phyloP scores from a whole-genome alignment of 116 monocot species.

The Cymodocea nodosa region DNA sequence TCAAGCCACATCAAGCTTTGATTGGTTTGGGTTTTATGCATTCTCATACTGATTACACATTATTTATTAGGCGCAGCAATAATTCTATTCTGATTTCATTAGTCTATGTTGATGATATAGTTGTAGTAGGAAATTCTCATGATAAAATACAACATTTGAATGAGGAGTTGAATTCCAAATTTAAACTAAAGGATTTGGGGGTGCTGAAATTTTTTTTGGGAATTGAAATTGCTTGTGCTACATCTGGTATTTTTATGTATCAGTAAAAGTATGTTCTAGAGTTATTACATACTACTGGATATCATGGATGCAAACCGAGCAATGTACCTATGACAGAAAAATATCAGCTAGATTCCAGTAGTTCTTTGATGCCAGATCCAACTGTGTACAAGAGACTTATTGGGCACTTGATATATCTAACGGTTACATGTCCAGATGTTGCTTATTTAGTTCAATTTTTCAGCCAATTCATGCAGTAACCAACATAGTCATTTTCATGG shows the following conservation, averaged over 20 bases:
- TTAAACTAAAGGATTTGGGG: too few species aligned
- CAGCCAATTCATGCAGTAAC: neutral
- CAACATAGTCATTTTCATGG: neutral
- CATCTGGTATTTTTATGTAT: neutral
- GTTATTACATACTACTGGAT: neutral
- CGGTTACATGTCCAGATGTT: neutral
- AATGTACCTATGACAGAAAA: neutral
- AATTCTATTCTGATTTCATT: too few species aligned
- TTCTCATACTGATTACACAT: too few species aligned
- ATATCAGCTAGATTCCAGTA: neutral
- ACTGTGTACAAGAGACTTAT: neutral
- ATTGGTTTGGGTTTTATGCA: too few species aligned
- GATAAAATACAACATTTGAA: too few species aligned
- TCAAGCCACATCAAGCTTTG: too few species aligned
- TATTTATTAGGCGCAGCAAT: too few species aligned
- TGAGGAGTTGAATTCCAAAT: too few species aligned
- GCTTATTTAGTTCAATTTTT: neutral
- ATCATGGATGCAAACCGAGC: neutral
- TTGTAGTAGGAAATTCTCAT: too few species aligned
- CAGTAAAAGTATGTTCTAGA: neutral
- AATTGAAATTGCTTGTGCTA: too few species aligned
- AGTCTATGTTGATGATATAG: too few species aligned
- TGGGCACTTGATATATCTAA: neutral
- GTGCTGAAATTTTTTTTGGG: too few species aligned
- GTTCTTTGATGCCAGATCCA: neutral